Evolutionary conservation across 306 rosid genomes (phyloP).

Genomic region (Ormosia semicastrata): DNA sequence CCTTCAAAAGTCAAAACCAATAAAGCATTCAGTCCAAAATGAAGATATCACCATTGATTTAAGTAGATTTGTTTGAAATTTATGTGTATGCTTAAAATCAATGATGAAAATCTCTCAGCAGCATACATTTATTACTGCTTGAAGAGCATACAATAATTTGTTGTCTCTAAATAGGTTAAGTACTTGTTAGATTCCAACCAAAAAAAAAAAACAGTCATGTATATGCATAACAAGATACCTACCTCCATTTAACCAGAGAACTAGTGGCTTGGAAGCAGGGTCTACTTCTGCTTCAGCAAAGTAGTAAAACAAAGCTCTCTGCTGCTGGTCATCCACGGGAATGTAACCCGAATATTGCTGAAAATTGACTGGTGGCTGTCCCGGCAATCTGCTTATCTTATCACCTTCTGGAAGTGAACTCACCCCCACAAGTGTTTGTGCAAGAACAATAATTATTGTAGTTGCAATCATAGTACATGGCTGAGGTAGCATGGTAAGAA

Average conservation of each 20-base stretch:
- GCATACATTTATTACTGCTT: too few species aligned
- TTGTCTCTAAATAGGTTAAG: too few species aligned
- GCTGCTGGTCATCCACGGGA: constrained; percentile 54
- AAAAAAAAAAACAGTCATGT: not conserved
- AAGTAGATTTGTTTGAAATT: too few species aligned
- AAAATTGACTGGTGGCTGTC: constrained; percentile 72
- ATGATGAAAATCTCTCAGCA: too few species aligned
- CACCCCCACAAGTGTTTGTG: constrained; percentile 29
- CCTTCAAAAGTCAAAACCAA: constrained; percentile 39
- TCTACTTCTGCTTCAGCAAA: constrained; percentile 58
- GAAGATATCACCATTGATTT: too few species aligned
- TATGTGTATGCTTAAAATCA: too few species aligned
- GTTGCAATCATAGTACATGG: constrained; percentile 33
- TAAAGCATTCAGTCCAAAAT: not conserved
- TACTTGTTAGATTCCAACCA: not conserved
- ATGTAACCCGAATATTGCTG: constrained; percentile 80
- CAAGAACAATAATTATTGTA: constrained; percentile 9
- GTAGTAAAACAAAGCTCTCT: constrained; percentile 63
- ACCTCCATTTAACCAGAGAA: constrained; percentile 72
- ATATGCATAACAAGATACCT: not conserved
- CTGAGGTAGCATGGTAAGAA: constrained; percentile 33
- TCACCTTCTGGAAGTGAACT: constrained; percentile 40
- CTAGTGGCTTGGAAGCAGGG: constrained; percentile 66
- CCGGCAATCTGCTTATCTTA: constrained; percentile 56
- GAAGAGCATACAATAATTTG: too few species aligned